Base-by-base conservation (phyloP, 2,329 filamentous ascomycete genomes). In the Colletotrichum sp. region DNA sequence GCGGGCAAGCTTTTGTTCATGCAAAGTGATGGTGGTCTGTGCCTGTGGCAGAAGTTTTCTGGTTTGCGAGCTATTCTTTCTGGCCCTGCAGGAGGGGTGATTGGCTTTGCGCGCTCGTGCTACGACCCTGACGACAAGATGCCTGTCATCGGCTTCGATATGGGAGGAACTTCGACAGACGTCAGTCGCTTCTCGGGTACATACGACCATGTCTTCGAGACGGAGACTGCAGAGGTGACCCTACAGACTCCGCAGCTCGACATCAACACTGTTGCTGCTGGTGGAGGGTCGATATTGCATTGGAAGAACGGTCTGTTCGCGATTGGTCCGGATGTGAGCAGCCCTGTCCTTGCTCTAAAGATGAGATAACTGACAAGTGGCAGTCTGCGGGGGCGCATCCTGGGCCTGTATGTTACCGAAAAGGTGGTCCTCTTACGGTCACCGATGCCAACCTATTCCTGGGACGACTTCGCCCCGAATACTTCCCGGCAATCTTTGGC, bases 171-270 rank as follows among this genome's bases (percentile, higher is more conserved):
- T 3, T 93, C 90, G 69, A 95, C 93, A 4, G 93, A 95, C 80
- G 93, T 95, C 16, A 93, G 92, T 36, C 85, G 93, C 60, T 95
- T 93, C 79, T 91, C 91, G 8, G 93, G 93, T 12, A 88, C 91
- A 59, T 91, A 94, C 78, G 93, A 95, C 71, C 92, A 95, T 79
- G 92, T 95, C 12, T 94, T 94, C 72, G 93, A 94, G 78, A 93
- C 92, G 2, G 94, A 93, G 1, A 92, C 93, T 6, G 93, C 93
- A 0, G 92, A 93, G 30, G 91, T 95, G 1, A 93, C 92, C 1
- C 94, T 95, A 13, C 92, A 94, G 76, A 92, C 91, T 4, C 93
- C 93, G 0, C 93, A 95, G 79, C 87, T 95, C 2, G 93, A 95
- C 79, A 95, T 95, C 83, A 94, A 94, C 81, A 95, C 93, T 1